phyloP scores from a whole-genome alignment of 768 basidiomycete genomes.

The Leccinum disarticulatum region DNA sequence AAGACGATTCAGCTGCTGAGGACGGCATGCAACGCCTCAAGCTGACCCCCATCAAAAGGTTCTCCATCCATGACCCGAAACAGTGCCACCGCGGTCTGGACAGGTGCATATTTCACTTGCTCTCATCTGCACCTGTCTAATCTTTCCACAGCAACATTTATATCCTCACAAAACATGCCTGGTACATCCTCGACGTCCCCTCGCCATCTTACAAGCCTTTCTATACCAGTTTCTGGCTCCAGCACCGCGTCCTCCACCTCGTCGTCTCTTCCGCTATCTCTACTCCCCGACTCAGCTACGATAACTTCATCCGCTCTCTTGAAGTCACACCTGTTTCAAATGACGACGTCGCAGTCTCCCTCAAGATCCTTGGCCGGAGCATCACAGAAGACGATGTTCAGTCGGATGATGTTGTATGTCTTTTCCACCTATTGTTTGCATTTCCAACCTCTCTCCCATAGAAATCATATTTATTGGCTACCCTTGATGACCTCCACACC shows the following conservation, averaged over 20 bases:
- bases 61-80: conserved; percentile 45
- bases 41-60: conserved; percentile 45
- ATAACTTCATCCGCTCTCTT: conserved; percentile 40
- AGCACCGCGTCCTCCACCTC: conserved; percentile 51
- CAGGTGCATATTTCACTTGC: conserved; percentile 33
- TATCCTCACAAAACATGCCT: conserved; percentile 58
- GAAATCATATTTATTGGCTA: conserved; percentile 45
- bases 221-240: conserved; percentile 48
- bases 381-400: conserved; percentile 44
- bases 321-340: conserved; percentile 28
- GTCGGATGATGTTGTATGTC: conserved; percentile 47
- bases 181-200: conserved; percentile 66
- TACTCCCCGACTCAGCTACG: conserved; percentile 37
- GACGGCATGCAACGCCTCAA: conserved; percentile 33
- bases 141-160: conserved; percentile 54
- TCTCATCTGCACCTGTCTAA: conserved; percentile 11
- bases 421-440: neutral
- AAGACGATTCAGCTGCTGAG: conserved; percentile 2
- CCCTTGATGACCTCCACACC: conserved; percentile 40
- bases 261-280: conserved; percentile 39
- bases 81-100: conserved; percentile 36
- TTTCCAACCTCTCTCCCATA: conserved; percentile 20
- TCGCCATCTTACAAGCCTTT: conserved; percentile 44
- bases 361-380: conserved; percentile 43
- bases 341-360: conserved; percentile 33